These are phyloP conservation scores for Oryza longistaminata DNA, from an alignment of 176 grass and related monocot genomes.

Conservation along the genomic window DNA sequence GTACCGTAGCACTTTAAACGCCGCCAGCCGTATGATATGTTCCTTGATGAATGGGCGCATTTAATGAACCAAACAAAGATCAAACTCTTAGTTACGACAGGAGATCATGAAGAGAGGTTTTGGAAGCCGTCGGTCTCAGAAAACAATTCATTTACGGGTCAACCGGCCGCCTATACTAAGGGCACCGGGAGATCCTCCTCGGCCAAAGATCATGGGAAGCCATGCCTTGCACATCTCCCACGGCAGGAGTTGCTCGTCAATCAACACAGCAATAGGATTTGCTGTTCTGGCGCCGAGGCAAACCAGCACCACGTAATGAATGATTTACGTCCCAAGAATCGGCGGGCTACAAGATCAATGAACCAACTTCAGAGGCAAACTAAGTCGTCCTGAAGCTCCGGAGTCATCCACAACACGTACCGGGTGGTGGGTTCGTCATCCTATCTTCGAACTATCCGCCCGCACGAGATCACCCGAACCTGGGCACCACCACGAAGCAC, in stretches of 20 bases:
- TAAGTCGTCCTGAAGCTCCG: too few relatives aligned
- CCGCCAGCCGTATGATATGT: neutral
- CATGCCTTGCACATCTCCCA: neutral
- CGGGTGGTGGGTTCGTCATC: neutral
- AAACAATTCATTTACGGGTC: neutral
- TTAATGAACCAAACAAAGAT: neutral
- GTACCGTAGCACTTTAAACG: neutral
- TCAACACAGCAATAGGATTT: neutral
- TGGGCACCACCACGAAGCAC: too few relatives aligned
- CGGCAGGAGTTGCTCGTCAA: too few relatives aligned
- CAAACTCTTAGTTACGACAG: neutral
- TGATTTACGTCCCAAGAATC: neutral
- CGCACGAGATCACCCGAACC: neutral
- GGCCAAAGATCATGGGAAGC: neutral
- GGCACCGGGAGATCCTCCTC: too few relatives aligned
- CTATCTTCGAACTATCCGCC: neutral
- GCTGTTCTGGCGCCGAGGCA: neutral
- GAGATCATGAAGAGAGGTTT: neutral
- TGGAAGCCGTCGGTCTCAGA: neutral
- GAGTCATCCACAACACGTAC: neutral
- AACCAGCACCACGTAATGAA: neutral
- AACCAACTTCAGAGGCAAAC: neutral
- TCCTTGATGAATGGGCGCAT: too few relatives aligned
- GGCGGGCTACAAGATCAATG: neutral
- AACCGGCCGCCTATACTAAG: neutral